Evolutionary conservation across 768 basidiomycete species (phyloP).

Genomic region (Tephrocybe sp.): DNA sequence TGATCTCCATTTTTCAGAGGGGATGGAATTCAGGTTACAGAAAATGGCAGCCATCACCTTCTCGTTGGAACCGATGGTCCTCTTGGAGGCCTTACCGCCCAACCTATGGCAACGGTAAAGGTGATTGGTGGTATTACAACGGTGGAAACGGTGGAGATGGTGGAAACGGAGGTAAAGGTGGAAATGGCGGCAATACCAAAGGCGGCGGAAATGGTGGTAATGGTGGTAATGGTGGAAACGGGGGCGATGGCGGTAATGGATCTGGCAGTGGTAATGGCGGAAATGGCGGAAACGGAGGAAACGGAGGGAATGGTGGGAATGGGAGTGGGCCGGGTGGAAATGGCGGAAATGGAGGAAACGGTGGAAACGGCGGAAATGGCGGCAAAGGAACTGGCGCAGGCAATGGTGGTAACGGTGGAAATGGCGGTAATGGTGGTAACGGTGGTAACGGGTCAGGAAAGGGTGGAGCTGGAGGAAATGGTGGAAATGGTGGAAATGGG

Average conservation of each 20-base stretch:
- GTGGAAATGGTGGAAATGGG: no score
- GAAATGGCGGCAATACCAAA: background rate
- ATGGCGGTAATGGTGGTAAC: background rate
- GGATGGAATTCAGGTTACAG: background rate
- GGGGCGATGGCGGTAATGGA: background rate
- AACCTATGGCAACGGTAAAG: conserved; percentile 1
- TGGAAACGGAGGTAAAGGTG: conserved; percentile 1
- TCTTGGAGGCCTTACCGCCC: background rate
- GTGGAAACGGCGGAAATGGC: background rate
- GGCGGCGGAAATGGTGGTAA: background rate
- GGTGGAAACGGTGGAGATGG: no score
- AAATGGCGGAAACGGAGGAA: background rate
- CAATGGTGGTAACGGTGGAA: background rate
- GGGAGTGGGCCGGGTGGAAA: background rate
- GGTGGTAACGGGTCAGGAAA: no score
- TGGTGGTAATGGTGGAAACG: conserved; percentile 5
- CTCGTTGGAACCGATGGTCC: conserved; percentile 11
- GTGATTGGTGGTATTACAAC: background rate
- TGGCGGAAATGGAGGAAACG: background rate
- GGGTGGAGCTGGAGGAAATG: background rate
- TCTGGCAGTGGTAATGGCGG: background rate
- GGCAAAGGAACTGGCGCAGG: background rate
- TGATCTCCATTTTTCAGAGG: background rate
- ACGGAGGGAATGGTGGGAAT: background rate
- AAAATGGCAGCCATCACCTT: background rate